phyloP scores from a whole-genome alignment of 1,284 basidiomycete genomes.

The Naganishia albida region DNA sequence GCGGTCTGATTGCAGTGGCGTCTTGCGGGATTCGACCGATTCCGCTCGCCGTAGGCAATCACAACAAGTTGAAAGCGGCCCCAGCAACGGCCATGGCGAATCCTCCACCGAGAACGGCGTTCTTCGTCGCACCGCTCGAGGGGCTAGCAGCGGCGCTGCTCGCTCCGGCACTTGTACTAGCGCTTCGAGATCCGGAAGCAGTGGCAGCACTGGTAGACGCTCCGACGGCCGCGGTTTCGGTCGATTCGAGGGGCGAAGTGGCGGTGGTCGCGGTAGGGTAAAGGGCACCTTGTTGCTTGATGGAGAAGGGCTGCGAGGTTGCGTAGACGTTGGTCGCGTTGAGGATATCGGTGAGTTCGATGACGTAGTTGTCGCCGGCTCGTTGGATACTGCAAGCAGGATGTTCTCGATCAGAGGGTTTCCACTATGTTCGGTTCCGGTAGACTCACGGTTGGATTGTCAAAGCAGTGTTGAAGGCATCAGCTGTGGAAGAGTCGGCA shows the following conservation, averaged over 20 bases:
- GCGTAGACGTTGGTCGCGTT: constrained; percentile 66
- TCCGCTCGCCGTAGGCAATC: neutral
- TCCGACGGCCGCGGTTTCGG: constrained; percentile 17
- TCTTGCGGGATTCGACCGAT: too few relatives aligned
- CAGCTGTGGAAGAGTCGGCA: neutral
- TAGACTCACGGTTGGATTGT: constrained; percentile 33
- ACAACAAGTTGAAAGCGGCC: constrained; percentile 5
- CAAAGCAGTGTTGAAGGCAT: constrained; percentile 22
- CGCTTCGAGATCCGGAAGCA: neutral
- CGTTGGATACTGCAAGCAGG: constrained; percentile 44
- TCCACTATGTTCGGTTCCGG: neutral
- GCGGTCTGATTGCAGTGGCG: too few relatives aligned
- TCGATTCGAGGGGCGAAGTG: constrained; percentile 20
- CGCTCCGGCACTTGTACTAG: neutral
- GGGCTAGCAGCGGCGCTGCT: constrained; percentile 12
- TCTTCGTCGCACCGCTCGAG: constrained; percentile 21
- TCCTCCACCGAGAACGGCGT: constrained; percentile 14
- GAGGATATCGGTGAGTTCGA: constrained; percentile 62
- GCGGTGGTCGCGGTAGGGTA: constrained; percentile 59
- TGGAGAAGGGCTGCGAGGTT: constrained; percentile 64
- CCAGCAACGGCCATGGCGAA: constrained; percentile 11
- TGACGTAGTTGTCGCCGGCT: constrained; percentile 60
- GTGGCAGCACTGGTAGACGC: constrained; percentile 10
- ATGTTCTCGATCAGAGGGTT: neutral
- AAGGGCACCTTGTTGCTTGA: constrained; percentile 63